Evolutionary conservation across 768 basidiomycete genomes (phyloP).

Genomic region (Termitomyces titanicus): DNA sequence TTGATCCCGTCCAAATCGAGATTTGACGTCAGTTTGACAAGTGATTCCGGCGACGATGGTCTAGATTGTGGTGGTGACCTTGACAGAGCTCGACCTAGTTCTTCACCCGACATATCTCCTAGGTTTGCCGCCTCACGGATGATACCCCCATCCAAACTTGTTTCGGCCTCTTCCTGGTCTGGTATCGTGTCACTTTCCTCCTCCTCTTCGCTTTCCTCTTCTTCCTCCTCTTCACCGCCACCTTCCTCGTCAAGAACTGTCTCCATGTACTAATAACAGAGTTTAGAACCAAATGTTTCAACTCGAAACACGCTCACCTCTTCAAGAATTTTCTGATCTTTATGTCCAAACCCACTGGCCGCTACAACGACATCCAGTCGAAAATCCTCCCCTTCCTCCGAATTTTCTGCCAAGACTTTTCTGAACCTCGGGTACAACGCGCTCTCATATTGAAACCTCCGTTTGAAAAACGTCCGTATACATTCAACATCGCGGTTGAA

Average conservation of each 20-base stretch:
- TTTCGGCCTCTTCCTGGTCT: not conserved
- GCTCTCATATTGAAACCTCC: conserved; percentile 92
- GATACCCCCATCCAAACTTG: not conserved
- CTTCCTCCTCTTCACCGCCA: conserved; percentile 22
- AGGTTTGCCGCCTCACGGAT: no score
- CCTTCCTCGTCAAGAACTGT: conserved; percentile 36
- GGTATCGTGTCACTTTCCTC: conserved; percentile 10
- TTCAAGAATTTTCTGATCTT: conserved; percentile 78
- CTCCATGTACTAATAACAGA: conserved; percentile 61
- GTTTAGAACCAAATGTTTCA: conserved; percentile 14
- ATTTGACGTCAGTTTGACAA: conserved; percentile 38
- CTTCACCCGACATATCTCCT: conserved; percentile 10
- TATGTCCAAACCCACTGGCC: conserved; percentile 89
- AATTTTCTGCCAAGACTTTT: conserved; percentile 43
- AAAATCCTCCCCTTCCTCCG: conserved; percentile 50
- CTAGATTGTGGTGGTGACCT: conserved; percentile 52
- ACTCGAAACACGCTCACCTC: conserved; percentile 52
- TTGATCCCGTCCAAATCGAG: conserved; percentile 47
- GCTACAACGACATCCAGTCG: conserved; percentile 87
- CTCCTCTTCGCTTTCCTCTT: conserved; percentile 35
- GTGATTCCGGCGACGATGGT: conserved; percentile 38
- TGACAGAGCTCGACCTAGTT: conserved; percentile 31
- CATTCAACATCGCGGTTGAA: conserved; percentile 99
- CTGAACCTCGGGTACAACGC: conserved; percentile 83
- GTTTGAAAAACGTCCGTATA: conserved; percentile 87